Percentiles rank a stretch among this genome's conserved stretches.
Evolutionary conservation across 2,329 filamentous ascomycete genomes (phyloP).

Genomic region (Diaporthe sp.): DNA sequence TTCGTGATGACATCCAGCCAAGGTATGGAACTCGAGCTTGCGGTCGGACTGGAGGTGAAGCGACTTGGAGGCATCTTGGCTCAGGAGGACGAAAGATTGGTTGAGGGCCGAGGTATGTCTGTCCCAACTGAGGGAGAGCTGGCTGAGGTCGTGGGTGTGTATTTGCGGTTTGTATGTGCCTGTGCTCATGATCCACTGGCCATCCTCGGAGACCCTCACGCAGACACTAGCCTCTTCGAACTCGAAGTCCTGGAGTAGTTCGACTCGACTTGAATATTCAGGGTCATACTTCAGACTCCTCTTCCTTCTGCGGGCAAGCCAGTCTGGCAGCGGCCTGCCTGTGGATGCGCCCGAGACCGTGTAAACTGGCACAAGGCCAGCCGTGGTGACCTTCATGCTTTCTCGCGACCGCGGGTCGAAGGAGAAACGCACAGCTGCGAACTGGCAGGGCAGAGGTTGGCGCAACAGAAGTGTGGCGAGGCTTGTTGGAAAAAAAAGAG

Average conservation of each 20-base stretch:
- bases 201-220: conserved; percentile 92
- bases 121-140: conserved; percentile 92
- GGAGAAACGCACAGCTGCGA: not conserved
- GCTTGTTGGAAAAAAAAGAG: conserved; percentile 18
- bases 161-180: conserved; percentile 84
- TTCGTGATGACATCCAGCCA: conserved; percentile 87
- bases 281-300: conserved; percentile 91
- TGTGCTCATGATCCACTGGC: conserved; percentile 97
- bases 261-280: conserved; percentile 93
- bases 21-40: conserved; percentile 92
- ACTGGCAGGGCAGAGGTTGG: not conserved
- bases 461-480: not conserved
- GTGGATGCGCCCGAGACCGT: conserved; percentile 94
- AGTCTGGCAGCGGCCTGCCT: conserved; percentile 90
- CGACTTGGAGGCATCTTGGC: conserved; percentile 93
- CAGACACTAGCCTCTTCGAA: conserved; percentile 96
- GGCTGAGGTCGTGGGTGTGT: conserved; percentile 94
- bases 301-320: conserved; percentile 92
- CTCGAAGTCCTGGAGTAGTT: conserved; percentile 96
- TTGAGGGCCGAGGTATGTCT: conserved; percentile 94
- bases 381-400: conserved; percentile 84
- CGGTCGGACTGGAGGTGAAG: conserved; percentile 94
- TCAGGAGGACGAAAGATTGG: conserved; percentile 89
- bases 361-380: conserved; percentile 88
- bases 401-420: conserved; percentile 3